Base-by-base conservation (phyloP, 345 rosid species). In the Sonneratia caseolaris region DNA sequence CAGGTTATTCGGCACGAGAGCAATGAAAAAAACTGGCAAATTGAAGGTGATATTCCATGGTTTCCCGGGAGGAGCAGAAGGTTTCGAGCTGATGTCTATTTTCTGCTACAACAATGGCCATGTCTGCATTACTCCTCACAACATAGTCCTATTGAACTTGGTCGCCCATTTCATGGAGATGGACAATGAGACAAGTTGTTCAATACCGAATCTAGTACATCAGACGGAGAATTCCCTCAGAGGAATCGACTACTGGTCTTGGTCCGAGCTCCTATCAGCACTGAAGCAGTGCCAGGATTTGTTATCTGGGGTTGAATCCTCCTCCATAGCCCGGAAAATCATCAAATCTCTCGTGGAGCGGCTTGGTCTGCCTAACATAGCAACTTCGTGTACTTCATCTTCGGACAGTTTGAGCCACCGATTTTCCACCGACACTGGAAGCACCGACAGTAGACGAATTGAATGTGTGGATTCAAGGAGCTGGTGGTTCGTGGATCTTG, bases 61-160 rank as follows among this genome's bases (percentile, higher is more conserved):
- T 66, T 86, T 86, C 65, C 90, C 85, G 0, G 90, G 90, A 56
- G 92, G 85, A 0, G 76, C 83, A 11, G 77, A 77, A 55, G 86
- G 85, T 45, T 86, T 88, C 67, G 93, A 86, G 78, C 90, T 84
- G n/a, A 27, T 86, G 40, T 73, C 83, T 49, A 83, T 81, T 75
- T 83, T 80, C 70, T 86, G 86, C 79, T 80, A 82, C 76, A 81
- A 67, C 76, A 76, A 77, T 65, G 87, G 89, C 18, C 51, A 62
- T 47, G 68, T 69, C 16, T 70, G 73, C 68, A 77, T 85, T 37
- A 80, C 79, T 27, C 79, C 86, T 14, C 71, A 72, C 27, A 85
- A 85, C 66, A 13, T 76, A 10, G 82, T 80, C 65, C 73, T 83
- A 15, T 76, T 88, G 37, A 66, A 79, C 38, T 61, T 70, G 3